These are phyloP conservation scores for Exophiala dermatitidis DNA, from an alignment of 2,329 filamentous ascomycete genomes.

Conservation along the genomic window DNA sequence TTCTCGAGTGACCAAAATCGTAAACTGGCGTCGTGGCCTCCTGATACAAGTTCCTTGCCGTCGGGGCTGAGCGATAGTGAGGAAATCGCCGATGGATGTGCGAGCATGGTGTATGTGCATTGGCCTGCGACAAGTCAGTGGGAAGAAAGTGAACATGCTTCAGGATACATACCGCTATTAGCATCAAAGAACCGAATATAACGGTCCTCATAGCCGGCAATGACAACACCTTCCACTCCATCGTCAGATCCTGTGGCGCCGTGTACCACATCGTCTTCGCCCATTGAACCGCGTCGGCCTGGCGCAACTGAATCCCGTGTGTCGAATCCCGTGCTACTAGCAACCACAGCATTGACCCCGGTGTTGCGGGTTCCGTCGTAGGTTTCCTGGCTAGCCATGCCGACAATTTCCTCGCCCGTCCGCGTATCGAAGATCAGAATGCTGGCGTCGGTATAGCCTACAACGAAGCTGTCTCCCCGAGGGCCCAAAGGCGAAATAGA, in stretches of 20 bases:
- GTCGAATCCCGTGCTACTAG: conserved; percentile 76
- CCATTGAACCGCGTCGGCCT: conserved; percentile 55
- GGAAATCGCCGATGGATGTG: conserved; percentile 88
- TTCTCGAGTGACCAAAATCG: conserved; percentile 98
- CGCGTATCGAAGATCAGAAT: conserved; percentile 89
- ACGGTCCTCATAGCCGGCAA: conserved; percentile 92
- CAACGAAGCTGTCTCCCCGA: conserved; percentile 81
- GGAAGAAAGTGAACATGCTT: neutral
- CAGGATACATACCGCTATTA: conserved; percentile 68
- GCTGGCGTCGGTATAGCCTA: conserved; percentile 82
- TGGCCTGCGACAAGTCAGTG: conserved; percentile 57
- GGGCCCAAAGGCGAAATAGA: conserved; percentile 84
- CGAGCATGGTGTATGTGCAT: conserved; percentile 98
- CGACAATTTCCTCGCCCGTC: conserved; percentile 81
- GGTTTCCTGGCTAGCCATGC: conserved; percentile 89
- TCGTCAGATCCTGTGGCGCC: conserved; percentile 78
- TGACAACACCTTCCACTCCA: conserved; percentile 85
- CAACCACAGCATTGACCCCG: conserved; percentile 83
- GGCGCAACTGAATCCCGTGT: conserved; percentile 53
- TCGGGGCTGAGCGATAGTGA: conserved; percentile 87
- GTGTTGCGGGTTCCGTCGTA: conserved; percentile 80
- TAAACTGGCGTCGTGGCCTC: conserved; percentile 88
- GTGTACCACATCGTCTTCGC: conserved; percentile 66
- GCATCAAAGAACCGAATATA: conserved; percentile 97
- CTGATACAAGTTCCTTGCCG: conserved; percentile 87